Percentiles rank a stretch among this genome's conserved stretches.
phyloP scores from a whole-genome alignment of 2,329 filamentous ascomycete genomes.

The Elsinoe necatrix region DNA sequence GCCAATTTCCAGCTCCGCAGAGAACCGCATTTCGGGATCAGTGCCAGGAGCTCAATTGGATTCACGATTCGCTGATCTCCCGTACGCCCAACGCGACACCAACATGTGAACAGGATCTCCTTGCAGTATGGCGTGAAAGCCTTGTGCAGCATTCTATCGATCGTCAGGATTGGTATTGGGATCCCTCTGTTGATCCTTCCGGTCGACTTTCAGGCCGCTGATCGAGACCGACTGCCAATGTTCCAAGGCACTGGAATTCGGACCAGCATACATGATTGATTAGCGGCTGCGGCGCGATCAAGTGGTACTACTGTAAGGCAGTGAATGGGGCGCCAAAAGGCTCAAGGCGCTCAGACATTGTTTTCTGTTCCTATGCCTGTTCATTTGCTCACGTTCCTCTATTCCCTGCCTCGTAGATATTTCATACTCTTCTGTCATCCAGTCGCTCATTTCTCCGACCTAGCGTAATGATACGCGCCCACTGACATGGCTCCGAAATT shows the following conservation, averaged over 20 bases:
- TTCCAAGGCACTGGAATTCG: neutral
- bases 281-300: slow-evolving; percentile 5
- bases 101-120: neutral
- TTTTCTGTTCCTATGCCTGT: neutral
- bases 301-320: neutral
- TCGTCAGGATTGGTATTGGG: neutral
- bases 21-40: neutral
- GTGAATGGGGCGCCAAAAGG: slow-evolving; percentile 10
- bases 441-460: neutral
- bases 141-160: slow-evolving; percentile 4
- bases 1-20: neutral
- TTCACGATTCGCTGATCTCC: slow-evolving; percentile 8
- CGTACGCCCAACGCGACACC: neutral
- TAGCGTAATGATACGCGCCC: slow-evolving; percentile 3
- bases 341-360: slow-evolving; percentile 7
- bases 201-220: slow-evolving; percentile 1
- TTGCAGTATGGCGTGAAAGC: neutral
- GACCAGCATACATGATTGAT: slow-evolving; percentile 2
- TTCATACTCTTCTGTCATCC: neutral
- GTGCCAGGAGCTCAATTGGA: slow-evolving; percentile 2
- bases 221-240: neutral
- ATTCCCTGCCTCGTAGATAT: neutral
- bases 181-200: neutral
- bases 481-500: slow-evolving; percentile 12
- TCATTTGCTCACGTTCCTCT: slow-evolving; percentile 8